Conservation (phyloP, 2,329 filamentous ascomycete genomes). For the Fusarium denticulatum region DNA sequence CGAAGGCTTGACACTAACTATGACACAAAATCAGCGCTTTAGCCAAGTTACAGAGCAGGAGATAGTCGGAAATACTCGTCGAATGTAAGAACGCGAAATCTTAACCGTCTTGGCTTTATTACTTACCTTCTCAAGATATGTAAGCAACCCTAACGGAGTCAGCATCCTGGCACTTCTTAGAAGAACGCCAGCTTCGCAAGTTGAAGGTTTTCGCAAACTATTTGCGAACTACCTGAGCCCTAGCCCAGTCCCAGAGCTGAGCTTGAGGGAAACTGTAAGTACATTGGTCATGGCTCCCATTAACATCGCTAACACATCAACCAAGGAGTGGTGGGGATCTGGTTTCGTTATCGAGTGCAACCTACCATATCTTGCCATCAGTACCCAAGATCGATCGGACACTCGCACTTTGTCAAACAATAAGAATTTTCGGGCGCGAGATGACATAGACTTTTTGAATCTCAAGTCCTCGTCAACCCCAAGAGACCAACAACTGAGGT, state of each 20-base stretch:
- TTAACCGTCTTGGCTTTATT: fast-evolving
- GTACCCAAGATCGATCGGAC: fast-evolving
- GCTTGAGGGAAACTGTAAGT: background rate
- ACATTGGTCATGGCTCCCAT: no score
- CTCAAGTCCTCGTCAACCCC: fast-evolving
- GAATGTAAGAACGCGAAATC: no score
- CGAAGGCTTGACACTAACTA: fast-evolving
- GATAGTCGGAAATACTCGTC: fast-evolving
- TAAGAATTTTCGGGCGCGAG: fast-evolving
- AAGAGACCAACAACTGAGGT: background rate
- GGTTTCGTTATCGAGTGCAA: fast-evolving
- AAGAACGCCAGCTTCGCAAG: background rate
- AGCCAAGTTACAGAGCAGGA: fast-evolving
- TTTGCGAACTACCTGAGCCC: fast-evolving
- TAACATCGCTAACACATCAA: fast-evolving
- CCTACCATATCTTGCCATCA: background rate
- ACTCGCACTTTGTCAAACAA: fast-evolving
- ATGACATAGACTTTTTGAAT: background rate
- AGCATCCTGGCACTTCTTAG: background rate
- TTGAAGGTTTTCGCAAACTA: background rate
- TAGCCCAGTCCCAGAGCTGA: fast-evolving
- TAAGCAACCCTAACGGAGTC: background rate
- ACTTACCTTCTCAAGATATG: fast-evolving
- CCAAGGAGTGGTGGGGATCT: fast-evolving
- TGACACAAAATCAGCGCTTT: fast-evolving